Base-by-base conservation (phyloP, 2,329 filamentous ascomycete genomes). In the Phialophora macrospora region DNA sequence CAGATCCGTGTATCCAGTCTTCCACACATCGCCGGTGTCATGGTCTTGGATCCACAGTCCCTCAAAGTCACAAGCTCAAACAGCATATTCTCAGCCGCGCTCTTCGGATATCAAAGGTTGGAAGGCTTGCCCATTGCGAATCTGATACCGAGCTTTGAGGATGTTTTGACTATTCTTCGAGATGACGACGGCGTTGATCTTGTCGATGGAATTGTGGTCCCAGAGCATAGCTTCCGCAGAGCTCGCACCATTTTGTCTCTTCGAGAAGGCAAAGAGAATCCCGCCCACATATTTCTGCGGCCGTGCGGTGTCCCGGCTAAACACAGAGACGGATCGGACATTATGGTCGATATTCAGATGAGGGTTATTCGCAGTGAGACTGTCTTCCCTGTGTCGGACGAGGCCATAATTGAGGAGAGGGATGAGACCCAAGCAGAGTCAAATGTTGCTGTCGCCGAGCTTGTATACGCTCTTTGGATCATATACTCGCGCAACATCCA, bases 341-440 rank as follows among this genome's bases (percentile, higher is more conserved):
- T 99, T 69, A 94, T 92, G 78, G 91, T 99, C 41, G 95, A 99
- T 75, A 88, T 97, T 32, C 95, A 99, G 78, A 92, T 99, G 90
- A 88, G 95, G 38, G 93, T 99, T 26, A 93, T 98, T 17, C 92
- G 94, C 79, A 97, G 91, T 76, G 93, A 94, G 72, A 89, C 88
- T 71, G 86, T 87, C 22, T 82, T 81, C 63, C 79, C 82, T 2
- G 83, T 83, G 61, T 81, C 87, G 66, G 83, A 85, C 60, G 85
- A 89, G 63, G 82, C 89, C 69, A 85, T 88, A 1, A 85, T 89
- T n/a, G 82, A 86, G 60, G 88, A 92, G 75, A 79, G 80, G 46
- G 85, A 85, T 55, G 83, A 85, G 54, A 80, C 79, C n/a, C 80
- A 82, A 55, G 75, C 80, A 66, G 75, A 77, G 28, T 73, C 76